Evolutionary conservation across 306 rosid species (phyloP), one percentile per base, ranked within the genome.

Genomic region (Hippophae tibetana): DNA sequence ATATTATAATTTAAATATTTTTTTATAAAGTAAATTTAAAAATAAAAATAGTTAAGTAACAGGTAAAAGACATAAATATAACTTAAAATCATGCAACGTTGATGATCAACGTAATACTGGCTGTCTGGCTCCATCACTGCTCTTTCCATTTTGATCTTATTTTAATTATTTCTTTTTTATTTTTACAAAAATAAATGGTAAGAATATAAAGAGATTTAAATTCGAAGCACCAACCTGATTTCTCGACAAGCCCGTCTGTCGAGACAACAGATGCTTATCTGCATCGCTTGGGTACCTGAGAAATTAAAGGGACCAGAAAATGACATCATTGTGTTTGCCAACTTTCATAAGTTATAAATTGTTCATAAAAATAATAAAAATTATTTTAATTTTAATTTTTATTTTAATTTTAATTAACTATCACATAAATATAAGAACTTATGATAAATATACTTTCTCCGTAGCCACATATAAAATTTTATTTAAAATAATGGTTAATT

Each of bases 281-380:
- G 96, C 96, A 69, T 88, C 96, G 80, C 96, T 88, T 72, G 96
- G 96, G 46, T 88, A 88, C 94, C 96, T 88, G 96, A 76, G 87
- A 84, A 80, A 31, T 31, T 18, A 31, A 31, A 84, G 71, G 80
- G 86, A 84, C 86, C 78, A 84, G 66, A 80, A 84, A 88, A 82
- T 82, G 89, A 82, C 87, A 78, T 82, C 64, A 84, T 73, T 60
- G 80, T 73, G 71, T 76, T 79, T 76, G 57, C 77, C 77, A 18
- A 18, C 23, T 18, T 18, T 18, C 23, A 18, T 18, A 18, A 18
- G 23, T 18, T 18, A 18, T 18, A 18, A 18, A 18, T 18, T 18
- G 1, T 0, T 18, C 1, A 18, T 18, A 18, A 18, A 18, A 18
- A 18, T 18, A 18, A 18, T 18, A 18, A 18, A 18, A 18, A n/a